Evolutionary conservation across 75 land plant genomes (phyloP).

Genomic region (Pinus albicaulis): DNA sequence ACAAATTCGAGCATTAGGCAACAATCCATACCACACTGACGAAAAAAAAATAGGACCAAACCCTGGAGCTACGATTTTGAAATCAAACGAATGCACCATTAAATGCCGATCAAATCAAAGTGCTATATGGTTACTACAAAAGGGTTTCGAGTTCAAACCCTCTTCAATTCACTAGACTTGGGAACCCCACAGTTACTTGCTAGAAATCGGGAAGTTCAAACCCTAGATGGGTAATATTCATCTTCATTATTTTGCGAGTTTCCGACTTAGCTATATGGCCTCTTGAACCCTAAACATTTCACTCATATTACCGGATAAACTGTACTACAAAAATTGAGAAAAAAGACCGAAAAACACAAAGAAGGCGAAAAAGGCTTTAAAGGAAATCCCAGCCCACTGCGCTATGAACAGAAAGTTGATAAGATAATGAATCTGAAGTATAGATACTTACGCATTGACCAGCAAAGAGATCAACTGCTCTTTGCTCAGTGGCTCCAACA

Average conservation of each 20-base stretch:
- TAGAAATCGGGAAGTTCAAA: not conserved
- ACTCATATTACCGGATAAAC: too few relatives aligned
- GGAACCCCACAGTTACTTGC: not conserved
- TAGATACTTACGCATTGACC: constrained; percentile 42
- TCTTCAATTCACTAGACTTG: too few relatives aligned
- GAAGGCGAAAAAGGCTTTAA: not conserved
- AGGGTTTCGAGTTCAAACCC: too few relatives aligned
- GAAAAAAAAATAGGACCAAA: not conserved
- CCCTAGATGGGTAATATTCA: not conserved
- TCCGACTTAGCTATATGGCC: too few relatives aligned
- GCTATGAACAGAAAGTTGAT: constrained; percentile 5
- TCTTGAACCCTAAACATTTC: too few relatives aligned
- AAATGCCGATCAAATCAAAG: not conserved
- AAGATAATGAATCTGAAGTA: not conserved
- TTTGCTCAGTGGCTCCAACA: constrained; percentile 71
- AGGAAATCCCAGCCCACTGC: not conserved
- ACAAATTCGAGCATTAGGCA: not conserved
- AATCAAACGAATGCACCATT: not conserved
- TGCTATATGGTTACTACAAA: not conserved
- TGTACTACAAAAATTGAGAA: not conserved
- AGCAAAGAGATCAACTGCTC: constrained; percentile 75
- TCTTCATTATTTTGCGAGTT: too few relatives aligned
- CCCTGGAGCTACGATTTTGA: not conserved
- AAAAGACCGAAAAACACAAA: not conserved
- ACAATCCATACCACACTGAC: too few relatives aligned